phyloP scores from a whole-genome alignment of 148 eudicot genomes.

The Fagopyrum esculentum region DNA sequence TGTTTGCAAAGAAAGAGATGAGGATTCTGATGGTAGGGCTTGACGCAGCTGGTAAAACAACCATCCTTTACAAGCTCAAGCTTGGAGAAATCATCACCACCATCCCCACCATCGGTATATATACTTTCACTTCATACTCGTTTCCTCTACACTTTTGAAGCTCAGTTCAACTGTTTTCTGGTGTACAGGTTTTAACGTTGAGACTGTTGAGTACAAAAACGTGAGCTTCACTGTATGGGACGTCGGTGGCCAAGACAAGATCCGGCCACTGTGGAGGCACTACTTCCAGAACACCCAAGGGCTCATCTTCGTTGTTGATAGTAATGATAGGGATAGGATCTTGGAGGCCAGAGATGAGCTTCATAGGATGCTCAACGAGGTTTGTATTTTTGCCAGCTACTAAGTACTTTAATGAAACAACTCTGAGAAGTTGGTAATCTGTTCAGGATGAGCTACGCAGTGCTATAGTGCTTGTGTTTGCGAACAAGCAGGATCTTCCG shows the following conservation, averaged over 20 bases:
- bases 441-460: conserved; percentile 58
- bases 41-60: neutral
- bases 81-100: neutral
- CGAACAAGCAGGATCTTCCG: conserved; percentile 76
- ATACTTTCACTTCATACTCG: too few species aligned
- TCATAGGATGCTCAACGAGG: conserved; percentile 65
- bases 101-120: neutral
- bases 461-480: conserved; percentile 67
- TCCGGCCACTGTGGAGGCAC: conserved; percentile 64
- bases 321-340: conserved; percentile 58
- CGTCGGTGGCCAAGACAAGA: conserved; percentile 22
- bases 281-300: conserved; percentile 68
- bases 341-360: conserved; percentile 66
- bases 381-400: neutral
- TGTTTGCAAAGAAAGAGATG: too few species aligned
- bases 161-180: too few species aligned
- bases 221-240: conserved; percentile 17
- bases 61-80: neutral
- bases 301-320: conserved; percentile 63
- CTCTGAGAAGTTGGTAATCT: too few species aligned
- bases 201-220: conserved; percentile 26
- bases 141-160: too few species aligned
- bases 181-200: conserved; percentile 51
- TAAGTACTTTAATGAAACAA: too few species aligned
- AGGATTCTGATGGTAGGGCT: too few species aligned